Base-by-base conservation (phyloP, 495 filamentous ascomycete genomes). In the Penicillium roqueforti region DNA sequence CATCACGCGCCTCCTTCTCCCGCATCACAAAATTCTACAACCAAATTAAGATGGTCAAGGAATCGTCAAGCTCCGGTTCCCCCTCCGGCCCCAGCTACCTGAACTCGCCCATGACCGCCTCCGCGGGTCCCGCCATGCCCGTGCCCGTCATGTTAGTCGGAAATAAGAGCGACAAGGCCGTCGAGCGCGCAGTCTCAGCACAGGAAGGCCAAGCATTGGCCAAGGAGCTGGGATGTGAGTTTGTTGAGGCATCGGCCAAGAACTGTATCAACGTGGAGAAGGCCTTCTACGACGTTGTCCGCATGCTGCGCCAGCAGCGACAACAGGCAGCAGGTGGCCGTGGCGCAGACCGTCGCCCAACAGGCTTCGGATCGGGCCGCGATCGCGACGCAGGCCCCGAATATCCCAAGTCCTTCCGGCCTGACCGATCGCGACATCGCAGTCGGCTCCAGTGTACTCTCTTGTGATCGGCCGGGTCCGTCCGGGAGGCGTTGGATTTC, bases 231-330 rank as follows among this genome's bases (percentile, higher is more conserved):
- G 89, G 89, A 46, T 98, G 93, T 71, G 93, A 97, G 55, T 98
- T 97, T 62, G 92, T 97, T 53, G 93, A 97, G 70, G 93, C 93
- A 5, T 97, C 92, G 13, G 93, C 93, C n/a, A 97, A 97, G 76
- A 96, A 96, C 65, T 97, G 93, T 77, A 89, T 97, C 76, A 97
- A 98, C 64, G 93, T 98, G 23, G 93, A 98, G 67, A 96, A 92
- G 76, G 95, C 93, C 3, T 98, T 98, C 67, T 97, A 96, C 72
- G 93, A 98, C 61, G 95, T 98, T 11, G 93, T 98, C 20, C 80
- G 95, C 52, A 87, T 91, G 63, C 75, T 97, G 51, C 84, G 92
- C 54, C 81, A 85, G 55, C 92, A 96, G 69, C 82, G 88, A 58
- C 84, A 89, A 69, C 75, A 79, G 46, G 64, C 68, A 47, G 70